phyloP scores from a whole-genome alignment of 768 basidiomycete genomes.

The Hypholoma sublateritium region DNA sequence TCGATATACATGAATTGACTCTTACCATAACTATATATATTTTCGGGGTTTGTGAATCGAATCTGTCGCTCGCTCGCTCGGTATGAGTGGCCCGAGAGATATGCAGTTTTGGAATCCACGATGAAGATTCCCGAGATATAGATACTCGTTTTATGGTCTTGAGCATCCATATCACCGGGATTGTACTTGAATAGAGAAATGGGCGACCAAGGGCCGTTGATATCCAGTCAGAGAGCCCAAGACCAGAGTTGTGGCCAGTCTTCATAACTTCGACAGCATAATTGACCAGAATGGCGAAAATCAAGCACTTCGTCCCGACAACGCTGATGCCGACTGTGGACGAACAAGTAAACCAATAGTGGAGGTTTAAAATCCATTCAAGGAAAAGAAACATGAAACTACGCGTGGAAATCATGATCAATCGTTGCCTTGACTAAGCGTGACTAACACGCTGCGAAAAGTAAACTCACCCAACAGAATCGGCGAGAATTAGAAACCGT shows the following conservation, averaged over 20 bases:
- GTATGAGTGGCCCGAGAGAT: constrained; percentile 22
- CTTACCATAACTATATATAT: background rate
- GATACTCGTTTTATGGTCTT: constrained; percentile 23
- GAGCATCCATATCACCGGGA: constrained; percentile 25
- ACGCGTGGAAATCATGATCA: background rate
- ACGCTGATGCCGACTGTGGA: constrained; percentile 31
- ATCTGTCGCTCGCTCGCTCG: constrained; percentile 27
- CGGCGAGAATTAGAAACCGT: background rate
- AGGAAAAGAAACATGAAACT: constrained; percentile 14
- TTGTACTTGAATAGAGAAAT: too few relatives aligned
- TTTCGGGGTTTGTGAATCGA: background rate
- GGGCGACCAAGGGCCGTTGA: background rate
- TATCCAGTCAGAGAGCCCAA: background rate
- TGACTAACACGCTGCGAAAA: too few relatives aligned
- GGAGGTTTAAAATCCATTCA: constrained; percentile 13
- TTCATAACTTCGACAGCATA: background rate
- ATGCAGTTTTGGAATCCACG: constrained; percentile 19
- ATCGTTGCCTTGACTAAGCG: background rate
- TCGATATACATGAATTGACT: too few relatives aligned
- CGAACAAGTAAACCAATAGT: constrained; percentile 35
- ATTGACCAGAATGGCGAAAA: constrained; percentile 10
- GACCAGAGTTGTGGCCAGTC: background rate
- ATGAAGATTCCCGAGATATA: constrained; percentile 5
- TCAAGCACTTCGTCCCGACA: constrained; percentile 19
- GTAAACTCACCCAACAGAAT: background rate